These are phyloP conservation scores for Leptodermis oblonga DNA, from an alignment of 257 asterid species.

Conservation along the genomic window DNA sequence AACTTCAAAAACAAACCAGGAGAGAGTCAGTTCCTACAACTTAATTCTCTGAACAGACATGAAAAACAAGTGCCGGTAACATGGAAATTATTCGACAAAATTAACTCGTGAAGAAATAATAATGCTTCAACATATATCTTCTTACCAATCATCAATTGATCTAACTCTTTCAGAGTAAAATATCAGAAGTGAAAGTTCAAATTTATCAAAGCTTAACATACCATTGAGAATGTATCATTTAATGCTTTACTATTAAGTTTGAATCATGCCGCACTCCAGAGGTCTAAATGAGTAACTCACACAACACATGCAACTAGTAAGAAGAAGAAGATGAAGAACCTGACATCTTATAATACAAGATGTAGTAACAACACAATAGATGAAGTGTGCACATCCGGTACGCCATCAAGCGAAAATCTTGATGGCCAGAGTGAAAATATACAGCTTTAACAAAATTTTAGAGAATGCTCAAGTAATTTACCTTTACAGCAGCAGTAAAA, in stretches of 20 bases:
- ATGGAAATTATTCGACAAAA: constrained; percentile 1
- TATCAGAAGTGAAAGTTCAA: neutral
- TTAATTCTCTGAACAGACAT: constrained; percentile 7
- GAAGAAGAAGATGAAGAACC: neutral
- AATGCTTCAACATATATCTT: neutral
- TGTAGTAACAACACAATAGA: neutral
- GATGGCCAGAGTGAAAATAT: neutral
- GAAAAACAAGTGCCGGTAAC: neutral
- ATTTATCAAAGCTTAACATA: constrained; percentile 22
- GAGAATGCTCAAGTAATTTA: constrained; percentile 15
- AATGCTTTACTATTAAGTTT: neutral
- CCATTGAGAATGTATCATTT: constrained; percentile 36
- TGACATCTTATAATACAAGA: constrained; percentile 38
- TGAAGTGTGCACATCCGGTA: neutral
- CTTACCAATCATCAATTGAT: neutral
- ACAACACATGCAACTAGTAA: neutral
- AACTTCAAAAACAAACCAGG: constrained; percentile 54
- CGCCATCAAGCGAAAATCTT: neutral
- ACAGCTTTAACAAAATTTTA: neutral
- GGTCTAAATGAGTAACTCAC: neutral
- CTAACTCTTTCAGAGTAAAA: neutral
- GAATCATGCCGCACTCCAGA: neutral
- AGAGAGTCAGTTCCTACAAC: constrained; percentile 22
- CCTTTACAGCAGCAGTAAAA: constrained; percentile 99
- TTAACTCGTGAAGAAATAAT: neutral